Base-by-base conservation (phyloP, 1,139 yeast species). In the Sugiyamaella grinbergsii region DNA sequence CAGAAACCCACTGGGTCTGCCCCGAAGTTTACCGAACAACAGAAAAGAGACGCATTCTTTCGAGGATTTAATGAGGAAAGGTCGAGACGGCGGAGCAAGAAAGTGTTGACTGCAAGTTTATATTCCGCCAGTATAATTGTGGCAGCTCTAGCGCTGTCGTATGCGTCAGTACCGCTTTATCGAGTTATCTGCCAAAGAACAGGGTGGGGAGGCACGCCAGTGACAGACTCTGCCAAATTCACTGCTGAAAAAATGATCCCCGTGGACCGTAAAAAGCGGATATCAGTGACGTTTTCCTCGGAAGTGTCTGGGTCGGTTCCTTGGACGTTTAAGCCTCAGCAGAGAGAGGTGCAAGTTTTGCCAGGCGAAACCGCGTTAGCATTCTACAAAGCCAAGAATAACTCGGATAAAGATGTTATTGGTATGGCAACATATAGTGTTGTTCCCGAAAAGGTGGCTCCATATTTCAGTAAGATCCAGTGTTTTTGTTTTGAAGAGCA, bases 361-460 rank as follows among this genome's bases (percentile, higher is more conserved):
- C 99, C 99, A 0, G 99, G 99, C 19, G 99, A 94, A 69, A 93
- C 98, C 1, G 98, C 98, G 0, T 73, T 93, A 57, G 98, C 97
- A 0, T 94, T 94, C 65, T 94, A 90, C 73, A 85, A 85, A 68
- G 98, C 98, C 33, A 86, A 83, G 67, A 94, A 93, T 66, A 76
- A 75, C 60, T 81, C 96, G 34, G 83, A 85, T 54, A 87, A 85
- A 61, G 98, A 94, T 66, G 88, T 94, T 48, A 88, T 93, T 48
- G 98, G 98, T 8, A 93, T 93, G 96, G 98, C 98, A 4, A 90
- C 98, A 0, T 91, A 91, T 68, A 86, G 96, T 7, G 96, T 94
- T 42, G 82, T 96, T 0, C 99, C 99, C 0, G 98, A 93, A 60
- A 91, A 87, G 61, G 96, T 94, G 7, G 96, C 98, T 0, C 96